These are phyloP conservation scores for Monosporascus sp. DNA, from an alignment of 2,329 filamentous ascomycete genomes.

Conservation along the genomic window DNA sequence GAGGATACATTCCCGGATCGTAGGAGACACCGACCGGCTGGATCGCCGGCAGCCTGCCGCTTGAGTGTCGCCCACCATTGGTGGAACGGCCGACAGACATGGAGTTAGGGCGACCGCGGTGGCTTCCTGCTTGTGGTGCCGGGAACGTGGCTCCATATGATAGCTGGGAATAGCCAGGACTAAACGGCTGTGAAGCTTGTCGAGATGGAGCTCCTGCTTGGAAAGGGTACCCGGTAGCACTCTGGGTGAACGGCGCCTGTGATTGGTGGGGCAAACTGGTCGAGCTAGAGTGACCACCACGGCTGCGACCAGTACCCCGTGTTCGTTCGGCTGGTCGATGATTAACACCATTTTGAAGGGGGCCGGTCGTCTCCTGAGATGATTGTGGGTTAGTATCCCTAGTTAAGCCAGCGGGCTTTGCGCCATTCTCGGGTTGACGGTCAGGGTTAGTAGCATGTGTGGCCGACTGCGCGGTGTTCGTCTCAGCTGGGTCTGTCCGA, in stretches of 20 bases:
- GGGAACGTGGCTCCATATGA: slow-evolving; percentile 18
- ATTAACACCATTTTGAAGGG: slow-evolving; percentile 11
- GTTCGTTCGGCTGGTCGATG: slow-evolving; percentile 33
- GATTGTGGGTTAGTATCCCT: slow-evolving; percentile 16
- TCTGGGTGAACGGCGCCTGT: slow-evolving; percentile 13
- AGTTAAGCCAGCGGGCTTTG: slow-evolving; percentile 11
- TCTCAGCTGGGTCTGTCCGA: background rate
- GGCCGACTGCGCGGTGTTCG: background rate
- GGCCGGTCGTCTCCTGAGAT: background rate
- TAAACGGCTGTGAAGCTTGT: slow-evolving; percentile 12
- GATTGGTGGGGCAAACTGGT: slow-evolving; percentile 22
- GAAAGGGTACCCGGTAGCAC: slow-evolving; percentile 14
- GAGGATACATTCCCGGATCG: slow-evolving; percentile 48
- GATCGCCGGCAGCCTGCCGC: slow-evolving; percentile 22
- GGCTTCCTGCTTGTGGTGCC: slow-evolving; percentile 14
- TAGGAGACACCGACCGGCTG: slow-evolving; percentile 50
- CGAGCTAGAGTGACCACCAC: slow-evolving; percentile 29
- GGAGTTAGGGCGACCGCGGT: slow-evolving; percentile 18
- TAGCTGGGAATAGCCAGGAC: slow-evolving; percentile 15
- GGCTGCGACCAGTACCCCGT: slow-evolving; percentile 41
- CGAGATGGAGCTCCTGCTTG: slow-evolving; percentile 10
- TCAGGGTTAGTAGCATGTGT: slow-evolving; percentile 7
- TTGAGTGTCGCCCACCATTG: slow-evolving; percentile 9
- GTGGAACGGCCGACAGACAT: slow-evolving; percentile 15
- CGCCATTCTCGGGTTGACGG: slow-evolving; percentile 15